These are phyloP conservation scores for Selaginella moellendorffii DNA, from an alignment of 75 land plant genomes.

Conservation along the genomic window DNA sequence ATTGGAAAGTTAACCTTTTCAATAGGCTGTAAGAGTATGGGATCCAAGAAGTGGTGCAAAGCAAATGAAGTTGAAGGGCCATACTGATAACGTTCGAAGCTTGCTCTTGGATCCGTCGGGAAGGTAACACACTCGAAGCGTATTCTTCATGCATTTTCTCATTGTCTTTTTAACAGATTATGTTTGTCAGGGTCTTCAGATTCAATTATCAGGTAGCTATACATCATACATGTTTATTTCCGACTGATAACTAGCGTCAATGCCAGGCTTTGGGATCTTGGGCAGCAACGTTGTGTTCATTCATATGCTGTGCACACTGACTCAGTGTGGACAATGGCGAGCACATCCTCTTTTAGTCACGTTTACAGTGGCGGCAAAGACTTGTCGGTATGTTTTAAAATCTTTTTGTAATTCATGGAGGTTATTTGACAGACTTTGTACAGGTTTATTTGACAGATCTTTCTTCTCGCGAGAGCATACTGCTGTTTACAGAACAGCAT, in stretches of 20 bases:
- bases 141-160: not conserved
- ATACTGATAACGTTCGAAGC: conserved; percentile 88
- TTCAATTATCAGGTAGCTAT: conserved; percentile 83
- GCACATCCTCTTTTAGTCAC: conserved; percentile 75
- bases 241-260: not conserved
- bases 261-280: conserved; percentile 88
- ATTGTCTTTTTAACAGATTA: conserved; percentile 31
- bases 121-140: conserved; percentile 30
- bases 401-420: too few species aligned
- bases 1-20: too few species aligned
- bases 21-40: conserved; percentile 95
- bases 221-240: not conserved
- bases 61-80: conserved; percentile 88
- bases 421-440: not conserved
- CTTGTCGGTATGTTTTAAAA: conserved; percentile 66
- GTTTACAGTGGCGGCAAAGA: conserved; percentile 98
- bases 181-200: conserved; percentile 97
- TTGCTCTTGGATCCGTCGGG: conserved; percentile 81
- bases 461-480: conserved; percentile 61
- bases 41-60: conserved; percentile 93
- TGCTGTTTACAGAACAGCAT: conserved; percentile 65
- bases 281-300: conserved; percentile 94
- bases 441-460: conserved; percentile 91
- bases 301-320: conserved; percentile 99
- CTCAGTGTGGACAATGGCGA: conserved; percentile 99